Conservation (phyloP, 495 filamentous ascomycete species). For the Talaromyces stipitatus region DNA sequence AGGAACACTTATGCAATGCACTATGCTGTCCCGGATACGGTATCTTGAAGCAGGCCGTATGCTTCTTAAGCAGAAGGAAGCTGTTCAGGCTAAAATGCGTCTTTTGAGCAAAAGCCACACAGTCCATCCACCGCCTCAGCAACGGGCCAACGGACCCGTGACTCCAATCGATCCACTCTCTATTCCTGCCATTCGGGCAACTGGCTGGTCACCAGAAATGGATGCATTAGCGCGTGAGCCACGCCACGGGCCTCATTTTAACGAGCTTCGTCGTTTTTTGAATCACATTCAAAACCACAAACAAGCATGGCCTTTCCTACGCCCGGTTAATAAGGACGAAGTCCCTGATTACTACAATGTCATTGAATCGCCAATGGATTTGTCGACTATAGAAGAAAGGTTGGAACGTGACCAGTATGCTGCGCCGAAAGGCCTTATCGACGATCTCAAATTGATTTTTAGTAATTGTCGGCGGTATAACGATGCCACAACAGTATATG, state of each 20-base stretch:
- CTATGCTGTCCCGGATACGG: constrained; percentile 89
- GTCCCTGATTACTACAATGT: constrained; percentile 97
- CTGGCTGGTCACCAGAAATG: constrained; percentile 96
- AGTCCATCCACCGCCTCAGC: constrained; percentile 73
- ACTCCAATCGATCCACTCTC: constrained; percentile 70
- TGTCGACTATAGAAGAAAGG: constrained; percentile 92
- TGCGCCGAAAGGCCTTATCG: constrained; percentile 87
- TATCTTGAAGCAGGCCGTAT: constrained; percentile 92
- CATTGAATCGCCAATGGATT: constrained; percentile 96
- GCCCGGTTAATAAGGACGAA: constrained; percentile 90
- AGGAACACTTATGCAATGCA: constrained; percentile 98
- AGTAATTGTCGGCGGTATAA: constrained; percentile 95
- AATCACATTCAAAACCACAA: constrained; percentile 93
- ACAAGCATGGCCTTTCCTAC: constrained; percentile 87
- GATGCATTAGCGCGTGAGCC: constrained; percentile 92
- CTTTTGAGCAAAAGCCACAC: constrained; percentile 84
- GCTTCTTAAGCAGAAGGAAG: constrained; percentile 95
- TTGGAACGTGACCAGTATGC: constrained; percentile 89
- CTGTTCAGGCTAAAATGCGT: constrained; percentile 87
- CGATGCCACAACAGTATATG: constrained; percentile 89
- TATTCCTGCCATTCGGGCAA: constrained; percentile 76
- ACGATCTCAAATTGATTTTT: constrained; percentile 84
- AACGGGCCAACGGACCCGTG: constrained; percentile 69
- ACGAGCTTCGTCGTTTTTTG: constrained; percentile 82
- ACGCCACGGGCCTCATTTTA: constrained; percentile 93